Evolutionary conservation across 2,329 filamentous ascomycete species (phyloP).

Genomic region (Xylariaceae sp.): DNA sequence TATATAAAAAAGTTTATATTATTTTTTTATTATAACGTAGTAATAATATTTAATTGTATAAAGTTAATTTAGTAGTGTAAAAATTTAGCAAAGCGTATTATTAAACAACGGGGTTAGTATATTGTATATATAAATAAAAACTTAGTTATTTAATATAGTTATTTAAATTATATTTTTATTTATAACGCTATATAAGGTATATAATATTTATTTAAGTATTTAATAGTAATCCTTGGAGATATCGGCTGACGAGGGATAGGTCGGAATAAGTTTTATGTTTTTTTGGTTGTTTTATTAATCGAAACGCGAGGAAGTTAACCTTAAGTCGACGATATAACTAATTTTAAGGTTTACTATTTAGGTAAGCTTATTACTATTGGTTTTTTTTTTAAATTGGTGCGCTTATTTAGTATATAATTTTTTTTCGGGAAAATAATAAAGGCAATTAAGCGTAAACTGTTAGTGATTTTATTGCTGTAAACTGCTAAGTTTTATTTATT

Average conservation of each 20-base stretch:
- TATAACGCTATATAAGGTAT: neutral
- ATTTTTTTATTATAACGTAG: too few relatives aligned
- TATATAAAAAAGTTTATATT: too few relatives aligned
- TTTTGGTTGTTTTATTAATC: neutral
- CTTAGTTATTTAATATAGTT: neutral
- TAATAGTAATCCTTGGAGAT: neutral
- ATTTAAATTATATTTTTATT: slow-evolving; percentile 2
- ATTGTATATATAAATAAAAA: neutral
- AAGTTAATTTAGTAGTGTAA: neutral
- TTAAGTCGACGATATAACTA: neutral
- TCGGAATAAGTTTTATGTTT: neutral
- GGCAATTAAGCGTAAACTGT: neutral
- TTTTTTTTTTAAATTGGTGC: neutral
- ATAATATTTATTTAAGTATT: neutral
- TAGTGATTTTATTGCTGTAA: neutral
- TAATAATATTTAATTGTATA: too few relatives aligned
- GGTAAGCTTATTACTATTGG: neutral
- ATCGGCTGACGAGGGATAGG: too few relatives aligned
- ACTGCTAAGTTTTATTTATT: neutral
- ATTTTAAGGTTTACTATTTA: neutral
- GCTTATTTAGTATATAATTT: slow-evolving; percentile 1
- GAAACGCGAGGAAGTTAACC: neutral
- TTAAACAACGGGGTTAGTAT: neutral
- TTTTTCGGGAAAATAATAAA: neutral
- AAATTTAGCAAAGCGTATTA: neutral